Base-by-base conservation (phyloP, 306 rosid species). In the Prunus dulcis region DNA sequence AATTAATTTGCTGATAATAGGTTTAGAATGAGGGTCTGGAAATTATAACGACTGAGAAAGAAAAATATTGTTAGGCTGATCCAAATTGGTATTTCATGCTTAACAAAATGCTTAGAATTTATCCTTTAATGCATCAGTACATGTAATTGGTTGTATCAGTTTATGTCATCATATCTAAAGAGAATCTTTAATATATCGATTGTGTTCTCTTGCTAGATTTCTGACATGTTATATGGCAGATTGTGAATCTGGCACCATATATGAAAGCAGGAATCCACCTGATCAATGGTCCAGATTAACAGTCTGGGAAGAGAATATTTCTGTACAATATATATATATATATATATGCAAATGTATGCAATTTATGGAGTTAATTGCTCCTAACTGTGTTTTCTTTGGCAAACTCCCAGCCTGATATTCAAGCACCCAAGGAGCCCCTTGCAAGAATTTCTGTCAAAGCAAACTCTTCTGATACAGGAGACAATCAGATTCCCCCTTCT, bases 401-500 rank as follows among this genome's bases (percentile, higher is more conserved):
- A 74, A 72, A 60, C 66, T 74, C 74, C 58, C 81, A 89, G 92
- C 84, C 75, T 22, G 89, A 88, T 63, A 14, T 75, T 67, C 84
- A 76, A 84, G 87, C 41, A 67, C 80, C 82, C 9, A 77, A 81
- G 72, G 86, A 89, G 78, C 79, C 84, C 69, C 45, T 75, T 4
- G 84, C 84, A 65, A 81, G 76, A n/a, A 83, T 73, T 72, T 47
- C 82, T 38, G 69, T 78, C 43, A 68, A 86, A 67, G 86, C 79
- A 86, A 79, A 79, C 71, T 74, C 80, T 76, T 72, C 87, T 81
- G 83, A 80, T 64, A 66, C 72, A 80, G 86, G 34, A 74, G 84
- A 83, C 77, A 76, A 12, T 73, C 87, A 67, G 57, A 41, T 66
- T 28, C 83, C 83, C 51, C 84, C 83, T 79, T 80, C 97, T 73